Percentiles rank a stretch among this genome's conserved stretches.
phyloP scores from a whole-genome alignment of 1,284 basidiomycete species.

The Malassezia sp. region DNA sequence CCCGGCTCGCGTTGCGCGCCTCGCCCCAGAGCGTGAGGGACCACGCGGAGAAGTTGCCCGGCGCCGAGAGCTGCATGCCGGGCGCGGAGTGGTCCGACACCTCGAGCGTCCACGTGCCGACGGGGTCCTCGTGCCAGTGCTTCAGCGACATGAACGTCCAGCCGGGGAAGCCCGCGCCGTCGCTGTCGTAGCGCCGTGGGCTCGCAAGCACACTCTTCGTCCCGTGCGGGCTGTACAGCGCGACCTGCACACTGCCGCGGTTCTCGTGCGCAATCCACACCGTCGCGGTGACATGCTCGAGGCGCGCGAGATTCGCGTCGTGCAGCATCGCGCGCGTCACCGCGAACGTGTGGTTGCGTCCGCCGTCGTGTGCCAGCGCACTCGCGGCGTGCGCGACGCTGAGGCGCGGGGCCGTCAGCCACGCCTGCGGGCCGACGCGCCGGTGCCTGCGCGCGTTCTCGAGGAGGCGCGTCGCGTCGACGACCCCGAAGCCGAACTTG shows the following conservation, averaged over 20 bases:
- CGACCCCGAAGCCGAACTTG: constrained; percentile 87
- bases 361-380: constrained; percentile 56
- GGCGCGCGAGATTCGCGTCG: constrained; percentile 65
- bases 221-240: constrained; percentile 72
- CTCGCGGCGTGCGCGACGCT: constrained; percentile 22
- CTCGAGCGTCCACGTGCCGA: constrained; percentile 82
- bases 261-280: constrained; percentile 82
- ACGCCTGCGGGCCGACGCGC: constrained; percentile 85
- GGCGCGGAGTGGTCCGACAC: constrained; percentile 55
- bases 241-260: constrained; percentile 86
- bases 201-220: constrained; percentile 73
- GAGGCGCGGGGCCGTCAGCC: constrained; percentile 49
- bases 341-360: constrained; percentile 59
- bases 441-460: constrained; percentile 70
- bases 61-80: constrained; percentile 42
- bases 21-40: constrained; percentile 86
- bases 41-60: constrained; percentile 79
- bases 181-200: constrained; percentile 60
- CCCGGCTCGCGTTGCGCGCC: constrained; percentile 61
- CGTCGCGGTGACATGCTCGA: constrained; percentile 85
- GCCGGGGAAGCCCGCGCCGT: constrained; percentile 64
- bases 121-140: constrained; percentile 90
- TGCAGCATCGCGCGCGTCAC: constrained; percentile 63
- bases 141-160: constrained; percentile 98
- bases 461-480: constrained; percentile 75